phyloP scores from a whole-genome alignment of 73 alveolate genomes.

The Uronychia binucleata region DNA sequence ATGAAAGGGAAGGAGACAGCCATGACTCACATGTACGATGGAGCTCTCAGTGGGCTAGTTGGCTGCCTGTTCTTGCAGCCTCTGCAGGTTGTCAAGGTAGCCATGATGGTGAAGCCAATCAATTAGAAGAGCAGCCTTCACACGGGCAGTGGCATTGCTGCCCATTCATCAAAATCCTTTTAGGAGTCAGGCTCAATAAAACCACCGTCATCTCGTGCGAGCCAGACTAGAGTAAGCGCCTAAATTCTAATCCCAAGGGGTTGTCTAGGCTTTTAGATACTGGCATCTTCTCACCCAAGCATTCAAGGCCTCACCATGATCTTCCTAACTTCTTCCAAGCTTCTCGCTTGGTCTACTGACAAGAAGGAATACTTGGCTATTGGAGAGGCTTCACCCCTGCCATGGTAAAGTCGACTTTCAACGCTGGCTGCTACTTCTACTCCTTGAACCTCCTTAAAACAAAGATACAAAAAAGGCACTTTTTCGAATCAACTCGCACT shows the following conservation, averaged over 20 bases:
- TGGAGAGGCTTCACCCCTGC: slow-evolving; percentile 41
- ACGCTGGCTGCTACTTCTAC: slow-evolving; percentile 34
- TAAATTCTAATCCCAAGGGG: no score
- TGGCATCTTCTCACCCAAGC: not conserved
- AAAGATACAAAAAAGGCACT: not conserved
- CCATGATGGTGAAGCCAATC: slow-evolving; percentile 51
- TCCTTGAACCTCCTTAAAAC: slow-evolving; percentile 5
- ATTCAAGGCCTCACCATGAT: slow-evolving; percentile 4
- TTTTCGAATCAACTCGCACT: not conserved
- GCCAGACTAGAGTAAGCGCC: no score
- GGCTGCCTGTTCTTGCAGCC: slow-evolving; percentile 36
- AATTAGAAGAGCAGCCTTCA: not conserved
- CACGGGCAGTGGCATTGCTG: no score
- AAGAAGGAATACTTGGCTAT: slow-evolving; percentile 49
- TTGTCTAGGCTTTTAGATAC: not conserved
- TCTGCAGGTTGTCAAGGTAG: slow-evolving; percentile 40
- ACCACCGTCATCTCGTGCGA: no score
- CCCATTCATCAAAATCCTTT: no score
- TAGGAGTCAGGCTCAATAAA: no score
- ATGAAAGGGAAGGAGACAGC: not conserved
- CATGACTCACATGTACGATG: slow-evolving; percentile 16
- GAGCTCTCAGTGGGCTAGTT: slow-evolving; percentile 41
- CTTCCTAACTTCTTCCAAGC: slow-evolving; percentile 32
- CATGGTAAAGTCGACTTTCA: slow-evolving; percentile 25
- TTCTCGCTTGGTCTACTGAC: slow-evolving; percentile 6